Evolutionary conservation across 208 protist genomes (phyloP), one percentile per base, ranked within the genome.

Genomic region (Leishmania major): DNA sequence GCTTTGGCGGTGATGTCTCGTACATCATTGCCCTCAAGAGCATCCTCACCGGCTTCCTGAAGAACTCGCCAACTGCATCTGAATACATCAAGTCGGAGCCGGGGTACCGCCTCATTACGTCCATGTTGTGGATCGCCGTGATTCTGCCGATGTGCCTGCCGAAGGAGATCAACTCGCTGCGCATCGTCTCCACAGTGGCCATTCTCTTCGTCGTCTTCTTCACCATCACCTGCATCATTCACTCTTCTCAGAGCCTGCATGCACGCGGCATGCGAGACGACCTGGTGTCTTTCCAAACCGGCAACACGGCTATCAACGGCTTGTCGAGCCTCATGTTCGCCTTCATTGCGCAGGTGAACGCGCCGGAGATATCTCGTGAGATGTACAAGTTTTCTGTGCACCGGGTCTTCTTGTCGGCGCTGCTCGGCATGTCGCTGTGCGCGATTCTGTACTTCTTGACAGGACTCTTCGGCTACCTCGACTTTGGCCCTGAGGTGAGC

Each of bases 381-480:
- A 84, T 95, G 86, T 82, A 95, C 73, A 84, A 92, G 35, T 90
- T 87, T 25, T 86, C 80, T 31, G 84, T 91, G 17, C 35, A 40
- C 7, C 83, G 84, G 17, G 92, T 96, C 86, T 89, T 89, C 59
- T 22, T 88, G 19, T 79, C 84, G 10, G 88, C 85, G 3, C 67
- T 77, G n/a, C 40, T 93, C 0, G 90, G 90, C 35, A 86, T 92
- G 69, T 22, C 72, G 28, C 10, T 94, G 22, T 95, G 91, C 72
- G 83, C 86, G 8, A 55, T 80, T 0, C 67, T 97, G 2, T 97
- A 97, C 89, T 88, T 94, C 67, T 71, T 94, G 28, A 87, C 88
- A 19, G 93, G 95, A 40, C 74, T 96, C n/a, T 96, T 96, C 83
- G 94, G 93, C n/a, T 96, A 96, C 77, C 62, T 93, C 25, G 90